These are phyloP conservation scores for Boletus pseudopeckii DNA, from an alignment of 768 basidiomycete genomes.

Conservation along the genomic window DNA sequence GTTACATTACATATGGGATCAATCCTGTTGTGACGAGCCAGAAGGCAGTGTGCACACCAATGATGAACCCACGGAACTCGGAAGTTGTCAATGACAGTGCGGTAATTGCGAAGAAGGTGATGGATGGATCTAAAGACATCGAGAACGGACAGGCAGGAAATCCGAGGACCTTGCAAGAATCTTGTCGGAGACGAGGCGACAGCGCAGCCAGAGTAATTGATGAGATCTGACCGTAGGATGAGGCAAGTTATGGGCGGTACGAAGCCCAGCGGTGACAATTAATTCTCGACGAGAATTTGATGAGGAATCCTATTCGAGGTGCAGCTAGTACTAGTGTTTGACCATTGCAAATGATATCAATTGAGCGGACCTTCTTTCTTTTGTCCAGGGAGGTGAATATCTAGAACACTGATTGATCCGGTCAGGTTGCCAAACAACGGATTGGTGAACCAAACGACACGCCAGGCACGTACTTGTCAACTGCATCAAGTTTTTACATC, in stretches of 20 bases:
- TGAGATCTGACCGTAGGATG: not conserved
- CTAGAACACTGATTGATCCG: not conserved
- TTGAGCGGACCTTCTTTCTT: not conserved
- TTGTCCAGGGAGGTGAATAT: not conserved
- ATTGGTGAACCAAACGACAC: not conserved
- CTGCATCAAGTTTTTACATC: not conserved
- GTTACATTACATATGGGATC: not conserved
- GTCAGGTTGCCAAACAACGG: not conserved
- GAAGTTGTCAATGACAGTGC: conserved; percentile 44
- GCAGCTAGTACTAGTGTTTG: not conserved
- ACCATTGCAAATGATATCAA: not conserved
- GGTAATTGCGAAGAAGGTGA: conserved; percentile 50
- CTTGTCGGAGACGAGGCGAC: conserved; percentile 51
- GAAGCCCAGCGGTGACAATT: conserved; percentile 7
- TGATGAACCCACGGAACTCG: conserved; percentile 29
- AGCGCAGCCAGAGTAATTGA: conserved; percentile 37
- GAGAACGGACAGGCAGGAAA: conserved; percentile 52
- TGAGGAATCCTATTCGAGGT: not conserved
- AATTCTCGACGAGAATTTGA: not conserved
- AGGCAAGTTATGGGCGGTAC: not conserved
- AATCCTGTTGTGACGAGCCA: not conserved
- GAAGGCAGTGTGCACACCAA: not conserved
- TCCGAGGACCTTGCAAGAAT: conserved; percentile 45
- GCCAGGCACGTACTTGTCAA: not conserved
- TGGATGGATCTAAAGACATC: conserved; percentile 51